Base-by-base conservation (phyloP, 257 asterid species). In the Penstemon davidsonii region DNA sequence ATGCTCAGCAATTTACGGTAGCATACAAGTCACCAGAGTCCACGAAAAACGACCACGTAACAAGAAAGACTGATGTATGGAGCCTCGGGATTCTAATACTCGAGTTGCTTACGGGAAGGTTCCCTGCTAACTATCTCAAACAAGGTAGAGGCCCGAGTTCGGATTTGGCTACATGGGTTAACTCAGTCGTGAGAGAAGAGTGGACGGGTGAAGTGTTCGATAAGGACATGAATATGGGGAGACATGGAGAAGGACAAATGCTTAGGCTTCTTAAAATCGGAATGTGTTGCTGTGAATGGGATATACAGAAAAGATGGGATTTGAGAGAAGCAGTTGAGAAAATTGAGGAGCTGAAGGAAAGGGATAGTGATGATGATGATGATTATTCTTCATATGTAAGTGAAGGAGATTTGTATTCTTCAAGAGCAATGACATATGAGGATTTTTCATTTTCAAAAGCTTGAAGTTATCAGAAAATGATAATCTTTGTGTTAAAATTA, bases 181-280 rank as follows among this genome's bases (percentile, higher is more conserved):
- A 83, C 59, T 83, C 89, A 0, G 85, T 83, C 12, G 86, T 83
- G 13, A 79, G 84, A 67, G 92, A 81, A 72, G 92, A 86, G 62
- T 83, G 89, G 89, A 77, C 87, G 0, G 82, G 86, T 0, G 92
- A 86, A 67, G 87, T 86, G 12, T 81, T 86, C 8, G 89, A 86
- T 36, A 86, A 83, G 76, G 84, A 83, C 19, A 83, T 86, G 86
- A 62, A 66, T 37, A 51, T 58, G 13, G 60, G 64, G 10, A 69
- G 62, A 7, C 59, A 65, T 60, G 67, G 80, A 5, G 86, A 86
- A 67, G 87, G 89, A 0, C 79, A 81, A 63, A 83, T 86, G 86
- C 83, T 83, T 51, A 78, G 78, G 76, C 78, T 86, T 3, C 60
- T 86, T 76, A 83, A 83, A 57, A 86, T 86, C 38, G 92, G 92